Evolutionary conservation across 2,329 filamentous ascomycete species (phyloP), one percentile per base, ranked within the genome.

Genomic region (Colletotrichum costaricense): DNA sequence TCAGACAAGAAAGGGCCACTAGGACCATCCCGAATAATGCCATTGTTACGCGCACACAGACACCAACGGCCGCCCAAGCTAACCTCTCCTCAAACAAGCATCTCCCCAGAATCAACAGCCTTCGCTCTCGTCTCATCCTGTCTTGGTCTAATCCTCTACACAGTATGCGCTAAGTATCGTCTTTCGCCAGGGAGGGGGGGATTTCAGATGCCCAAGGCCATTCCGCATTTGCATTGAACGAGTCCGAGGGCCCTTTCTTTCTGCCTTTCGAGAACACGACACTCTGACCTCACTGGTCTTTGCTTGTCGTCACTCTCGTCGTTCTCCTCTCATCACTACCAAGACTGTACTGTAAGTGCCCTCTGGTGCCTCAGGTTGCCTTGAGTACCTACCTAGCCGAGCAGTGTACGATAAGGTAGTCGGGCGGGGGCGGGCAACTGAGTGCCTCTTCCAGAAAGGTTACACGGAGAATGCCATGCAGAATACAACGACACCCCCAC

Each of bases 1-100:
- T 49, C 19, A 67, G 65, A 67, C 56, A 67, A 49, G 19, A 49
- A 49, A 16, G 33, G 26, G 46, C 30, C 46, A 63, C 12, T 6
- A 54, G 19, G 14, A 64, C 24, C 46, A 38, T 14, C 64, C 57
- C 69, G 63, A 56, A 54, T 70, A 69, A 73, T 73, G 71, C 71
- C 71, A 66, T 73, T 62, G 62, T 71, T 9, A 22, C 42, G 19
- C 42, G 19, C 42, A 49, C 42, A 49, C 42, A 19, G 33, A 33
- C 55, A 22, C 8, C 22, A 49, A 64, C 49, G 60, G 49, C 24
- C 54, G 35, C 42, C n/a, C 56, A 35, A 38, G 49, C 59, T 26
- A 11, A 54, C 42, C 30, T 49, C 42, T 4, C 7, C 19, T 49
- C 42, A 8, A 49, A 49, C 55, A 56, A 70, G 67, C 60, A 63